These are phyloP conservation scores for Amesomyces nigricolor DNA, from an alignment of 2,329 filamentous ascomycete genomes.

Conservation along the genomic window DNA sequence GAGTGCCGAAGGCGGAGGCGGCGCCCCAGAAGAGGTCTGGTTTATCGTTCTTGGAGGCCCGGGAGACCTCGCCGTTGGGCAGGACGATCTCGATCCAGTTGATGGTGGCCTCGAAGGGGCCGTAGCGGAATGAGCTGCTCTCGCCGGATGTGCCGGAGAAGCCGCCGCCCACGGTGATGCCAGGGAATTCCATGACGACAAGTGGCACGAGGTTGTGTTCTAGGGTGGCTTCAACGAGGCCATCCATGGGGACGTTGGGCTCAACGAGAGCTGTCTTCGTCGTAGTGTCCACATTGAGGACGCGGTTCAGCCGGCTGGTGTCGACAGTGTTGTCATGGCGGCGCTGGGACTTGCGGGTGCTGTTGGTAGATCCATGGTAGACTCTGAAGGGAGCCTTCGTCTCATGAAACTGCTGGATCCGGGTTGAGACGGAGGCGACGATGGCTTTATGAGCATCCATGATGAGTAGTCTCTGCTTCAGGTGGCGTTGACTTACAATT, in stretches of 20 bases:
- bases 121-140: slow-evolving; percentile 60
- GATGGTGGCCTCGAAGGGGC: slow-evolving; percentile 60
- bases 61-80: slow-evolving; percentile 50
- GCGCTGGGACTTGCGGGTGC: slow-evolving; percentile 55
- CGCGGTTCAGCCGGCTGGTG: slow-evolving; percentile 57
- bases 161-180: slow-evolving; percentile 62
- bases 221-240: slow-evolving; percentile 53
- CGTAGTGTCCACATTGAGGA: slow-evolving; percentile 53
- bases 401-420: slow-evolving; percentile 41
- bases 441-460: slow-evolving; percentile 40
- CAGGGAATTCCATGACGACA: slow-evolving; percentile 67
- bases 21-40: slow-evolving; percentile 54
- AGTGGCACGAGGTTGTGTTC: slow-evolving; percentile 51
- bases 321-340: slow-evolving; percentile 55
- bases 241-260: slow-evolving; percentile 65
- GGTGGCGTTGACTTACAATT: too few species aligned
- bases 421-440: slow-evolving; percentile 39
- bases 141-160: slow-evolving; percentile 63
- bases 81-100: slow-evolving; percentile 59
- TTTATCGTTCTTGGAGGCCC: slow-evolving; percentile 38
- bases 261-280: slow-evolving; percentile 56
- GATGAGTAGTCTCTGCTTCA: background rate
- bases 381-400: slow-evolving; percentile 59
- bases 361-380: slow-evolving; percentile 72
- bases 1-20: slow-evolving; percentile 53